phyloP scores from a whole-genome alignment of 2,329 filamentous ascomycete species.

The Hymenoscyphus scutula region DNA sequence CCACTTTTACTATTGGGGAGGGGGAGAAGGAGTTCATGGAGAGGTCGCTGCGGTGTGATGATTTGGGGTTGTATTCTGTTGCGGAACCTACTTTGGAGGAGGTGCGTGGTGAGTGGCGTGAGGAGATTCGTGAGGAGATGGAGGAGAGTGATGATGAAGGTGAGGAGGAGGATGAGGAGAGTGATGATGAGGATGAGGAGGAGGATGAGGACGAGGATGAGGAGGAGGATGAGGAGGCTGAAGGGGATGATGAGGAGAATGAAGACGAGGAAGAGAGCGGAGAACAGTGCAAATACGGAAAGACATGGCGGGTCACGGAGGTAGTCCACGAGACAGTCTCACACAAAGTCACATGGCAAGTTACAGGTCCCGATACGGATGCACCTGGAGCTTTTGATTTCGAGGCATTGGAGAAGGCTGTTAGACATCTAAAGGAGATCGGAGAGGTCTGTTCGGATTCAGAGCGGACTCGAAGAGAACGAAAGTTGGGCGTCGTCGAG shows the following conservation, averaged over 20 bases:
- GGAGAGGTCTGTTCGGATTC: background rate
- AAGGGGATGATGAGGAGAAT: background rate
- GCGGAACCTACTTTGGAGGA: no score
- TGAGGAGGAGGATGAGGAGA: no score
- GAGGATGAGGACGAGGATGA: no score
- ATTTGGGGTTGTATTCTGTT: background rate
- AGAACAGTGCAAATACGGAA: background rate
- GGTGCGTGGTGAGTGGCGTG: no score
- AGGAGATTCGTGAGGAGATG: no score
- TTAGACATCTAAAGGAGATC: slow-evolving; percentile 1
- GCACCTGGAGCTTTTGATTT: slow-evolving; percentile 25
- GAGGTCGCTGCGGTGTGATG: no score
- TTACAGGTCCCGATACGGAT: slow-evolving; percentile 11
- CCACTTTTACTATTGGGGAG: background rate
- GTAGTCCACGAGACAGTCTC: no score
- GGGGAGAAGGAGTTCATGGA: slow-evolving; percentile 16
- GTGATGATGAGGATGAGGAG: no score
- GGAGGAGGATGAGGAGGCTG: background rate
- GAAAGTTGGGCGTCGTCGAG: slow-evolving; percentile 4
- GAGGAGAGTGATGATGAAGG: no score
- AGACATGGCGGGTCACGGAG: no score
- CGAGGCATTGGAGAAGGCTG: slow-evolving; percentile 9
- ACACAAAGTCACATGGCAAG: background rate
- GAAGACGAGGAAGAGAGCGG: background rate
- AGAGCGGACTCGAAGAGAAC: background rate